A percentile compares a stretch with the other conserved stretches of the same genome.
These are phyloP conservation scores for Geum urbanum DNA, from an alignment of 306 rosid species.

Conservation along the genomic window DNA sequence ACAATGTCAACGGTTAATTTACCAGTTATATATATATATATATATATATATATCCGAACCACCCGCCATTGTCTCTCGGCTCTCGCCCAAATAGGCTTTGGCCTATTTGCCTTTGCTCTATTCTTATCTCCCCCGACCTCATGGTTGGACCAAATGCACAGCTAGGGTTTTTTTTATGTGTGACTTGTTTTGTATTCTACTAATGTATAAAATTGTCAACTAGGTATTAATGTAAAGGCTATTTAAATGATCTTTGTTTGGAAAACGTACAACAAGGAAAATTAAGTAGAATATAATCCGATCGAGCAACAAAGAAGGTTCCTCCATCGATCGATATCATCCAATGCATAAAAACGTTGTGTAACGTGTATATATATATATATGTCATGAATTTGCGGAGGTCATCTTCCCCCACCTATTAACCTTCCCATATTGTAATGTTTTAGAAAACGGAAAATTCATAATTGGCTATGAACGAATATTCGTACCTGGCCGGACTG, in stretches of 20 bases:
- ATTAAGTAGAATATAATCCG: neutral
- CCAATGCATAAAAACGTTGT: neutral
- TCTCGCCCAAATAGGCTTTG: neutral
- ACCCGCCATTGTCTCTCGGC: constrained; percentile 18
- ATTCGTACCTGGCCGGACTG: neutral
- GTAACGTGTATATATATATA: neutral
- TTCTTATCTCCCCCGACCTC: neutral
- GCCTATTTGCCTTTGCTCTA: neutral
- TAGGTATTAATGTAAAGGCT: neutral
- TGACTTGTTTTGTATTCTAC: neutral
- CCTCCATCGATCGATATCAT: neutral
- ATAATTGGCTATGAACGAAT: neutral
- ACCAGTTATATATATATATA: neutral
- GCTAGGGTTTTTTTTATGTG: neutral
- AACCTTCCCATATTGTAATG: neutral
- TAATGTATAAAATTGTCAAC: neutral
- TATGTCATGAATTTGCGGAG: neutral
- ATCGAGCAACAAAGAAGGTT: neutral
- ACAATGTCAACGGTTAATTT: constrained; percentile 35
- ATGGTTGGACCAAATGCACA: constrained; percentile 16
- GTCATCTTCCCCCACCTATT: neutral
- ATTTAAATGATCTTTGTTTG: neutral
- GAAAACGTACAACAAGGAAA: neutral
- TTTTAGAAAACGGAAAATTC: neutral
- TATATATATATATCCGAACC: neutral